Percentiles rank a stretch among this genome's conserved stretches.
phyloP scores from a whole-genome alignment of 169 alveolate species.

The Prorocentrum cordatum region DNA sequence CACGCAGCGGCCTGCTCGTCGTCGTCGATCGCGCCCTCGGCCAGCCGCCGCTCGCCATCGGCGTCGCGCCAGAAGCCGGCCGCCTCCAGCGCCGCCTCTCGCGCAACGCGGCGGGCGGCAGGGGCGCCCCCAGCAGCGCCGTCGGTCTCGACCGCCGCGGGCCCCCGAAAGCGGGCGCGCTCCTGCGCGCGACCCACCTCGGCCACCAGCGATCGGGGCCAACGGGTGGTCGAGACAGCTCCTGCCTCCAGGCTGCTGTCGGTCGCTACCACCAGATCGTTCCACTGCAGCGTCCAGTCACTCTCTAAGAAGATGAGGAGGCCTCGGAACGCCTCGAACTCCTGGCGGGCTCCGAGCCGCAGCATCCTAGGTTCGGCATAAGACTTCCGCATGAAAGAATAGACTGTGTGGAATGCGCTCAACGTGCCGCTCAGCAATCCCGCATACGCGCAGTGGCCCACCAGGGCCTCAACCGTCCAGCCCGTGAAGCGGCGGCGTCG shows the following conservation, averaged over 20 bases:
- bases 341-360: not conserved
- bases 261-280: not conserved
- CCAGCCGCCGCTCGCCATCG: not conserved
- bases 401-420: slow-evolving; percentile 7
- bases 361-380: not conserved
- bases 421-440: not conserved
- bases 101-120: not conserved
- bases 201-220: not conserved
- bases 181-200: not conserved
- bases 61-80: slow-evolving; percentile 1
- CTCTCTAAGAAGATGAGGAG: slow-evolving; percentile 3
- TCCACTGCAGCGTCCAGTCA: not conserved
- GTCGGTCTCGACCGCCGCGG: too few relatives aligned
- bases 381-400: not conserved
- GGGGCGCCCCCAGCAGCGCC: too few relatives aligned
- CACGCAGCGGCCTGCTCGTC: not conserved
- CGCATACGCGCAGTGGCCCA: not conserved
- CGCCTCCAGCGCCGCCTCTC: not conserved
- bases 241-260: not conserved
- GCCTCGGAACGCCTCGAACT: not conserved
- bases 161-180: not conserved
- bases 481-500: not conserved
- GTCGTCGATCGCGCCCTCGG: not conserved
- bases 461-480: not conserved
- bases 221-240: not conserved